These are phyloP conservation scores for Ascochyta viciae-villosae DNA, from an alignment of 2,329 filamentous ascomycete species.

Conservation along the genomic window DNA sequence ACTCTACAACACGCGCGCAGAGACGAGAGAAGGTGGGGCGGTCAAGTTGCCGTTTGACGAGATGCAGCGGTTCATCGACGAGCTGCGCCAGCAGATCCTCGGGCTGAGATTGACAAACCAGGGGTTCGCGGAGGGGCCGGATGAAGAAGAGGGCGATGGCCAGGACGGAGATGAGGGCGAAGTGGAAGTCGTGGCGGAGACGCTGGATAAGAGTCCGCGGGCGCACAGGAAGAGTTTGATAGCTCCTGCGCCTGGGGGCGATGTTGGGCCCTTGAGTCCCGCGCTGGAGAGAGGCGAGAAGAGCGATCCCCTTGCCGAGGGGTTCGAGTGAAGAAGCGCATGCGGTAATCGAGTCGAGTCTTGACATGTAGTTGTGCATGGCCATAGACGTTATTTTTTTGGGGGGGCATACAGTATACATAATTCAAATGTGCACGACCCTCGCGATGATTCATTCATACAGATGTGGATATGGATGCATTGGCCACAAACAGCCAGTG, in stretches of 20 bases:
- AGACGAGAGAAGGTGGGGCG: constrained; percentile 16
- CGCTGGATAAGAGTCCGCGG: constrained; percentile 43
- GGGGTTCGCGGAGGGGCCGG: constrained; percentile 49
- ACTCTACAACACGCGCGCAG: constrained; percentile 57
- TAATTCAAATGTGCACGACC: constrained; percentile 2
- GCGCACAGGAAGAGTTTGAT: constrained; percentile 55
- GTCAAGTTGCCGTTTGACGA: constrained; percentile 56
- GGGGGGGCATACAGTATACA: neutral
- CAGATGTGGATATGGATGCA: too few species aligned
- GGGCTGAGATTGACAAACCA: constrained; percentile 48
- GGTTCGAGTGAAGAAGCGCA: constrained; percentile 36
- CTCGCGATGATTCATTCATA: neutral
- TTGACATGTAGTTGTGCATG: neutral
- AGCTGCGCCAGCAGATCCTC: constrained; percentile 69
- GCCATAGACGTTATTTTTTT: constrained; percentile 6
- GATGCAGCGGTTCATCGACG: constrained; percentile 69
- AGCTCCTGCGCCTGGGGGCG: constrained; percentile 32
- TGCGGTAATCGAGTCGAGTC: constrained; percentile 6
- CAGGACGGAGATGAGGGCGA: constrained; percentile 39
- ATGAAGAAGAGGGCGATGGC: constrained; percentile 26
- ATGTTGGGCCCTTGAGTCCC: constrained; percentile 41
- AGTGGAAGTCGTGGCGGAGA: constrained; percentile 49
- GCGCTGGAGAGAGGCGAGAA: constrained; percentile 36
- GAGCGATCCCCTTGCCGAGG: constrained; percentile 35
- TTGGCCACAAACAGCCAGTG: neutral